Evolutionary conservation across 495 filamentous ascomycete species (phyloP).

Genomic region (Penicillium herquei): DNA sequence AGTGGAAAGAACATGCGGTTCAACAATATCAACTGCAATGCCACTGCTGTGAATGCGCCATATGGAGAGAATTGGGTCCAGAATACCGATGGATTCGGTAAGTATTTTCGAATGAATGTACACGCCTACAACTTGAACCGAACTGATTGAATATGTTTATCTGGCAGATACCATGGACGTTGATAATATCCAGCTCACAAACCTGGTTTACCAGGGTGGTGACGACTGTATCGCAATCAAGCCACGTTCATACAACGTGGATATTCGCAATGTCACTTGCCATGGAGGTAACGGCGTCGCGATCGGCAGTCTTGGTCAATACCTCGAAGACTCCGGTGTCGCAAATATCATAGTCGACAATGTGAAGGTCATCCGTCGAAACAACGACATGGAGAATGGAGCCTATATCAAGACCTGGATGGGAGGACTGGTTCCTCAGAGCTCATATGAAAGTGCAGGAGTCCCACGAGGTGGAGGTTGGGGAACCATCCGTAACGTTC

Average conservation of each 20-base stretch:
- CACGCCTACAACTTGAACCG: no score
- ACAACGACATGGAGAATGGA: constrained; percentile 48
- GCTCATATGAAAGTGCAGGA: constrained; percentile 45
- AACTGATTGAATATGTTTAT: no score
- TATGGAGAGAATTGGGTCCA: constrained; percentile 56
- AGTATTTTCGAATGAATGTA: neutral
- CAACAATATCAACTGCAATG: constrained; percentile 50
- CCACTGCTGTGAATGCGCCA: constrained; percentile 49
- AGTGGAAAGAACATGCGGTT: constrained; percentile 56
- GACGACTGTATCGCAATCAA: constrained; percentile 61
- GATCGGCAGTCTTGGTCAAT: constrained; percentile 57
- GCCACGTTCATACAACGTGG: constrained; percentile 52
- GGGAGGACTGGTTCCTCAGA: constrained; percentile 44
- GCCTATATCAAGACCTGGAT: constrained; percentile 62
- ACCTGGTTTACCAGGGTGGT: constrained; percentile 57
- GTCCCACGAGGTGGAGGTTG: constrained; percentile 52
- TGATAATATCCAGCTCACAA: constrained; percentile 48
- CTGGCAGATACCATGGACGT: constrained; percentile 54
- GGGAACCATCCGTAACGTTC: constrained; percentile 51
- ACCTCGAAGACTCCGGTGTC: constrained; percentile 53
- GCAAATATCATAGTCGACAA: constrained; percentile 46
- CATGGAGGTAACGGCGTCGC: constrained; percentile 56
- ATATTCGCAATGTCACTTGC: constrained; percentile 52
- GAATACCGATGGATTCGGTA: constrained; percentile 57
- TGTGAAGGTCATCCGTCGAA: constrained; percentile 44